Evolutionary conservation across 805 yeast species (phyloP), one percentile per base, ranked within the genome.

Genomic region (Candida maesae): DNA sequence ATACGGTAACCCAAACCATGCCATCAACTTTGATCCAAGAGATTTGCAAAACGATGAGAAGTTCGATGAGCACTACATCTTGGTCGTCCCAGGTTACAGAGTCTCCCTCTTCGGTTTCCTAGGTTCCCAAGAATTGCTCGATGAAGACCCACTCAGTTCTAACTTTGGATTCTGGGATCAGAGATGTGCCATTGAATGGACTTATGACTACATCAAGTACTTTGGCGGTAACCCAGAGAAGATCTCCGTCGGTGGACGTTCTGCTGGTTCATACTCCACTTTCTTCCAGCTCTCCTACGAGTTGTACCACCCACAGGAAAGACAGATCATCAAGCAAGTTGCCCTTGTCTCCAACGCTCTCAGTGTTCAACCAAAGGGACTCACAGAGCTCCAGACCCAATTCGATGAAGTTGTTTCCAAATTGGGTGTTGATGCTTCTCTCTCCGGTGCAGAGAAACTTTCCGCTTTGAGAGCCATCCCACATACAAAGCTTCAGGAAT

Each of bases 161-260:
- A 45, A 38, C 29, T 44, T 44, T 14, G 45, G 41, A 67, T 41
- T 41, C 38, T 67, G 68, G 65, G 79, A 75, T 52, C 79, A 72
- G 51, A 54, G 67, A 36, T 42, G 59, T 14, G 76, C 72, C 1
- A 52, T 73, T 5, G 65, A 67, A 45, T 75, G 79, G 80, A 66
- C 66, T 5, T 60, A 63, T 35, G 49, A 59, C 38, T 55, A 71
- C 50, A 73, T 74, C 41, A 40, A 44, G 24, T 50, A 65, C 30
- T 71, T 74, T 52, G 78, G 78, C 13, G 79, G 78, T 19, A 67
- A 74, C 48, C 59, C 68, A 0, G 58, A 56, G n/a, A 54, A 59
- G 34, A 62, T 75, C 27, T 66, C 77, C 0, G 58, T 72, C 29
- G 63, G 68, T 24, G 79, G 79, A 7, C 63, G 72, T 35, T 63